Base-by-base conservation (phyloP, 2,329 filamentous ascomycete species). In the Calonectria naviculata region DNA sequence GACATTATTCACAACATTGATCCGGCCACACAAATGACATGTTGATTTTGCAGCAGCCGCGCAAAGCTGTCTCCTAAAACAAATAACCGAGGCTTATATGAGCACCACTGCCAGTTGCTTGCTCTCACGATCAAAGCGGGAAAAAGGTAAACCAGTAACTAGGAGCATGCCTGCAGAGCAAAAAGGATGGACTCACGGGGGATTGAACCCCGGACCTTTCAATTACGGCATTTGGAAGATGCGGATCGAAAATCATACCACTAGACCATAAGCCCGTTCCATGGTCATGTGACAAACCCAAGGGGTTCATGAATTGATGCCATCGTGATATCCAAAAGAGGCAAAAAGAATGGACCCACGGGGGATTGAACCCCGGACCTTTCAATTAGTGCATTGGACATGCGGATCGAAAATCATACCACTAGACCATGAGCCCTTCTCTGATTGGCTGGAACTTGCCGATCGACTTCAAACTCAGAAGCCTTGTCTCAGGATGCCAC, bases 361-460 rank as follows among this genome's bases (percentile, higher is more conserved):
- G 52, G 52, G 52, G 52, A 58, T 58, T 58, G 52, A 58, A 58
- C 52, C 52, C 52, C 31, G 52, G 52, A 58, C 52, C 52, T 58
- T 58, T 38, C 52, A 58, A 58, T 58, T 38, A 38, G n/a, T n/a
- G n/a, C n/a, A n/a, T 36, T 56, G 31, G 31, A 56, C 12, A 56
- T 56, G 52, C 52, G 52, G 52, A 38, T 58, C 52, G 52, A 58
- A 58, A 58, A 58, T 58, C 52, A 58, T 58, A 58, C 52, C 52
- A 58, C 52, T 58, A 58, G 52, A 58, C 52, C 52, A 58, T 58
- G 31, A 58, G 31, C 52, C 52, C 52, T 58, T 58, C 46, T 49
- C 52, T 58, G 52, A 58, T 58, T 58, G 52, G 52, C 24, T 58
- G 31, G 21, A 38, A 58, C 12, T 58, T 58, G 4, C 21, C 12